Evolutionary conservation across 331 rosid genomes (phyloP), one percentile per base, ranked within the genome.

Genomic region (Pyrus hybrid): DNA sequence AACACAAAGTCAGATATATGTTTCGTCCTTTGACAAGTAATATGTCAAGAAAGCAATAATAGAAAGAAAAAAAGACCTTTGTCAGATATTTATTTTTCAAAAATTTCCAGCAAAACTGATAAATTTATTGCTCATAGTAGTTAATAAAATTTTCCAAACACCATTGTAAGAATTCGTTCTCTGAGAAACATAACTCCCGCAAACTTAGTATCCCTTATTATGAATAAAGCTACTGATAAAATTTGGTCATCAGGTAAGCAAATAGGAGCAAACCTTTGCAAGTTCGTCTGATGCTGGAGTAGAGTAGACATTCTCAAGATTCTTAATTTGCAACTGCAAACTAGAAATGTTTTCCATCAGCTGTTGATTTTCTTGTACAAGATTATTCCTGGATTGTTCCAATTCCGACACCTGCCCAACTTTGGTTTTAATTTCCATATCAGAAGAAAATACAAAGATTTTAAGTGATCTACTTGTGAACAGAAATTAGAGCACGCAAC

Each of bases 371-470:
- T 90, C 95, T 83, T 83, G 88, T 58, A 83, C 78, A 80, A 84
- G 84, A 80, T 43, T 82, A 78, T 77, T 72, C 84, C 83, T 87
- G 79, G 87, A 83, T 71, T 86, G 87, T 76, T 92, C 96, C 88
- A 90, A 86, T 85, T 84, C 91, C 83, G 82, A 82, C 83, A 90
- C 93, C 99, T 94, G 99, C 87, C 90, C 87, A 78, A 84, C 96
- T 91, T 91, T 87, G 87, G 81, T 86, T 93, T 91, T 84, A 90
- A 90, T 85, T 82, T 83, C 92, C 88, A 76, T 74, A 90, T 93
- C 91, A 94, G 96, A 89, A 84, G 83, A 86, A 91, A 71, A 75
- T 74, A 85, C 78, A 60, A 33, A 75, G 63, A 74, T 53, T 54
- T 80, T 76, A 43, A 51, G 74, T 68, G 76, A 72, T 75, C 70